phyloP scores from a whole-genome alignment of 1,284 basidiomycete genomes.

The Cutaneotrichosporon mucoides region DNA sequence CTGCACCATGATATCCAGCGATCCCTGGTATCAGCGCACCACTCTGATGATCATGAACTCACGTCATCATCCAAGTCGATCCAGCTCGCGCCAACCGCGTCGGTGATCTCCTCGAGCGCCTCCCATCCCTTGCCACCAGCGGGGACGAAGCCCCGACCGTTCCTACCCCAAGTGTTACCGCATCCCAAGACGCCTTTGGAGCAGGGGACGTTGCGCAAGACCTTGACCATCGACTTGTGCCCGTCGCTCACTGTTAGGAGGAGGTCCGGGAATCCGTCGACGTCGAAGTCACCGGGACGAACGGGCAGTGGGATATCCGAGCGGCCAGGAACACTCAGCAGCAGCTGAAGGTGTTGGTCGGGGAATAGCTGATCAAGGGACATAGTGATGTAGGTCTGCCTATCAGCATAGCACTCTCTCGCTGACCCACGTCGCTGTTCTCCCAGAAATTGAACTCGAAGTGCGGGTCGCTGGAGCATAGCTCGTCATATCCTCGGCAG shows the following conservation, averaged over 20 bases:
- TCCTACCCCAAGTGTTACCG: constrained; percentile 14
- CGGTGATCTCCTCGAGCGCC: constrained; percentile 62
- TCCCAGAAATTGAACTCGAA: constrained; percentile 71
- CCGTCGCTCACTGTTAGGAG: constrained; percentile 57
- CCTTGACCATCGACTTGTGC: constrained; percentile 51
- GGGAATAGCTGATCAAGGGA: constrained; percentile 63
- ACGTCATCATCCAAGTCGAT: constrained; percentile 96
- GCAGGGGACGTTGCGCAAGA: constrained; percentile 73
- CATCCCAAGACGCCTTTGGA: constrained; percentile 42
- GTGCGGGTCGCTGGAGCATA: constrained; percentile 74
- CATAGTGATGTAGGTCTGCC: constrained; percentile 64
- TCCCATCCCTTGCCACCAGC: constrained; percentile 60
- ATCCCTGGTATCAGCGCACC: constrained; percentile 60
- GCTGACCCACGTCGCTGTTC: too few relatives aligned
- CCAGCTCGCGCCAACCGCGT: constrained; percentile 76
- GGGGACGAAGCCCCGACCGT: constrained; percentile 62
- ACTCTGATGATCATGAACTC: constrained; percentile 46
- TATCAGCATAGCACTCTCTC: too few relatives aligned
- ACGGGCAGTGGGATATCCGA: constrained; percentile 69
- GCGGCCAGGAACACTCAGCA: constrained; percentile 56
- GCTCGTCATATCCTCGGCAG: constrained; percentile 73
- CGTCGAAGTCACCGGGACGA: constrained; percentile 82
- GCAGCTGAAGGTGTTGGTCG: constrained; percentile 53
- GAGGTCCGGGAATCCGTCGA: constrained; percentile 93
- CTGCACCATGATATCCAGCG: constrained; percentile 87